phyloP scores from a whole-genome alignment of 495 filamentous ascomycete species.

The Tetracladium marchalianum region DNA sequence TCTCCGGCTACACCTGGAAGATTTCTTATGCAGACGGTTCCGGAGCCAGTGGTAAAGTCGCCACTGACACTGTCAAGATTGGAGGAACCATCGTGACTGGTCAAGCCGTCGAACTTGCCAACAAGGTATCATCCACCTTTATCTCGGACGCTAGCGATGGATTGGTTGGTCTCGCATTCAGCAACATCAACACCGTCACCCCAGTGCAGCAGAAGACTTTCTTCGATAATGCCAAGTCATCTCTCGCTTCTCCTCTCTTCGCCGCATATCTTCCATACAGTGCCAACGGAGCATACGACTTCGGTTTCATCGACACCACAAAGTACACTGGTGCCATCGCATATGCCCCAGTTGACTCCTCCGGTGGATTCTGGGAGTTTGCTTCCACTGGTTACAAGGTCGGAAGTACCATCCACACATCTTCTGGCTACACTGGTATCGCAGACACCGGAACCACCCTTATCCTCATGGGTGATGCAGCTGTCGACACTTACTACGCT shows the following conservation, averaged over 20 bases:
- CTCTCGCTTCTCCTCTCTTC: constrained; percentile 60
- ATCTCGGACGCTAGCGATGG: constrained; percentile 54
- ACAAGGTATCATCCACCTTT: constrained; percentile 52
- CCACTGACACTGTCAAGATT: constrained; percentile 62
- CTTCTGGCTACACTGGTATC: constrained; percentile 44
- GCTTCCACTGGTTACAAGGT: constrained; percentile 47
- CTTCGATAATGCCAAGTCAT: constrained; percentile 62
- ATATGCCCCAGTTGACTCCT: constrained; percentile 53
- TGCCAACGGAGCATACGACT: constrained; percentile 61
- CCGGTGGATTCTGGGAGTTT: constrained; percentile 70
- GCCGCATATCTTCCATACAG: constrained; percentile 57
- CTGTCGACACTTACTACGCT: constrained; percentile 53
- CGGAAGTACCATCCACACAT: constrained; percentile 30
- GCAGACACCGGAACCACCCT: constrained; percentile 69
- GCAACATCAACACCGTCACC: constrained; percentile 60
- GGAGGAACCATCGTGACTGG: constrained; percentile 56
- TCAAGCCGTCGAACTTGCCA: constrained; percentile 67
- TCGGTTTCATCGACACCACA: constrained; percentile 56
- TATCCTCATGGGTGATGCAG: constrained; percentile 52
- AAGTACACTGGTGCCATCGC: constrained; percentile 56
- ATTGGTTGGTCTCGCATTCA: constrained; percentile 72
- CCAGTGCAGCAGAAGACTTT: constrained; percentile 65
- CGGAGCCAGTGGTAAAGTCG: constrained; percentile 54
- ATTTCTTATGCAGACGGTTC: constrained; percentile 71
- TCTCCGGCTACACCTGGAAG: constrained; percentile 45